Conservation (phyloP, 208 protist species). For the Eutreptiella sp. region DNA sequence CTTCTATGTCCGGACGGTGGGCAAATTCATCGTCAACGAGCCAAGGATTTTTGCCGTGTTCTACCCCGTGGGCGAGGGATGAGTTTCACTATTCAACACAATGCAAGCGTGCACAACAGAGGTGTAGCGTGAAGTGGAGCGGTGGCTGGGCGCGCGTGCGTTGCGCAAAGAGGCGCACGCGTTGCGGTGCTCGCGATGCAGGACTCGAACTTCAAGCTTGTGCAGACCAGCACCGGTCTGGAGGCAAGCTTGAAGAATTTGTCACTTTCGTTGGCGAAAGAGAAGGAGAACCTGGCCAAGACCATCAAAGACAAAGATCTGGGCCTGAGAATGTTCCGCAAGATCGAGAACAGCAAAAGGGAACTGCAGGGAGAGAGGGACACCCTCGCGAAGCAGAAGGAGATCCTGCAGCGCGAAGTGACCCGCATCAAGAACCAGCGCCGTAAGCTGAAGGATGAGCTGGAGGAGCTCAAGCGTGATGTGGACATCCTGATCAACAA, state of each 20-base stretch:
- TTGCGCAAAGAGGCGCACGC: too few species aligned
- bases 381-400: slow-evolving; percentile 42
- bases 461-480: slow-evolving; percentile 52
- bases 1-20: too few species aligned
- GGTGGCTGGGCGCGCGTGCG: too few species aligned
- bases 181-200: slow-evolving; percentile 49
- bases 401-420: slow-evolving; percentile 39
- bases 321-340: slow-evolving; percentile 44
- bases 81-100: too few species aligned
- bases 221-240: slow-evolving; percentile 43
- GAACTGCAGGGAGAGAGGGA: slow-evolving; percentile 47
- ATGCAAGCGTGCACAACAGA: too few species aligned
- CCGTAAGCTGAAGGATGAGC: slow-evolving; percentile 44
- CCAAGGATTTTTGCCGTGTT: too few species aligned
- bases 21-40: too few species aligned
- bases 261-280: slow-evolving; percentile 46
- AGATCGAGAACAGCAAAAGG: slow-evolving; percentile 47
- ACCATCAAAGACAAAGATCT: slow-evolving; percentile 62
- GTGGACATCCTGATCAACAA: slow-evolving; percentile 65
- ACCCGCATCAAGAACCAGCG: slow-evolving; percentile 29
- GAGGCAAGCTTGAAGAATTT: slow-evolving; percentile 62
- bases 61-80: too few species aligned
- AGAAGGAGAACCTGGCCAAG: slow-evolving; percentile 55
- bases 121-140: background rate
- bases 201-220: slow-evolving; percentile 59